phyloP scores from a whole-genome alignment of 768 basidiomycete species.

The Russula griseocarnosa region DNA sequence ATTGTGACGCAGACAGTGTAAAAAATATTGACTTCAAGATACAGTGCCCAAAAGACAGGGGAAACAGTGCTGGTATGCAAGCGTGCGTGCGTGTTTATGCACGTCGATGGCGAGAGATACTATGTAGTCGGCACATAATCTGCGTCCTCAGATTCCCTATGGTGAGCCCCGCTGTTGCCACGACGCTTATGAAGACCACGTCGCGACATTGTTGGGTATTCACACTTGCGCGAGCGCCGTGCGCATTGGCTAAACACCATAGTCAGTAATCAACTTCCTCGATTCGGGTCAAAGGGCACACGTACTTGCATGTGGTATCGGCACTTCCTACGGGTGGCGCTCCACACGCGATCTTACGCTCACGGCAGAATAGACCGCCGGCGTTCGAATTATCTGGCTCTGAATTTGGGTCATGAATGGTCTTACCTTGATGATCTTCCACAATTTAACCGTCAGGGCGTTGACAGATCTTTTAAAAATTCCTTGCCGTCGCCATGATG shows the following conservation, averaged over 20 bases:
- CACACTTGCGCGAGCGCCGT: conserved; percentile 27
- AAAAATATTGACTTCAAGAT: conserved; percentile 12
- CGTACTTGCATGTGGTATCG: conserved; percentile 29
- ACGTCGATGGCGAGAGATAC: not conserved
- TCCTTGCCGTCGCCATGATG: no score
- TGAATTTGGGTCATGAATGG: no score
- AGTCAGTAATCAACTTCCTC: conserved; percentile 10
- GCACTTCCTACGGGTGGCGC: conserved; percentile 26
- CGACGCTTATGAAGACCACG: conserved; percentile 29
- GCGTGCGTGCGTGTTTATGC: not conserved
- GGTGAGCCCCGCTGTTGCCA: conserved; percentile 15
- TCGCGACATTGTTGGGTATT: conserved; percentile 29
- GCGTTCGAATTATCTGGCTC: no score
- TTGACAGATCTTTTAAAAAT: no score
- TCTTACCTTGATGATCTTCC: no score
- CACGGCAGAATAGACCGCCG: conserved; percentile 42
- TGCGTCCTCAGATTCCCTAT: conserved; percentile 18
- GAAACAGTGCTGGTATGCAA: not conserved
- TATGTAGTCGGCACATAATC: conserved; percentile 23
- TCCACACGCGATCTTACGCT: conserved; percentile 43
- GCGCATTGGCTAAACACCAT: conserved; percentile 25
- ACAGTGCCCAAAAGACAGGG: conserved; percentile 15
- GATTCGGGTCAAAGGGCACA: conserved; percentile 8
- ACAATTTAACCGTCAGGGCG: no score
- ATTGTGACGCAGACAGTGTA: not conserved